Base-by-base conservation (phyloP, 2,329 filamentous ascomycete genomes). In the Talaromyces sp. region DNA sequence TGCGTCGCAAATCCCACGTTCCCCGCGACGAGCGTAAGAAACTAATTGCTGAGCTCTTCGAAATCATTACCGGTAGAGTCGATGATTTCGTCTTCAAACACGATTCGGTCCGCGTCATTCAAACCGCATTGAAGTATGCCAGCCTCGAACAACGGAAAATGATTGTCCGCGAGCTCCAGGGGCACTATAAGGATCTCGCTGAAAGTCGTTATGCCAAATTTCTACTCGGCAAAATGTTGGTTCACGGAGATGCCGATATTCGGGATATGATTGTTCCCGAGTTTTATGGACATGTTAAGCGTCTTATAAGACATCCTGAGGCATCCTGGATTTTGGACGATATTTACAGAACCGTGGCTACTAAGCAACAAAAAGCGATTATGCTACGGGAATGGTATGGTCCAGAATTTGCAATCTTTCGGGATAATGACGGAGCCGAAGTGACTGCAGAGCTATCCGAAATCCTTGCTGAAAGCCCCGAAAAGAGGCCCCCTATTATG, bases 191-290 rank as follows among this genome's bases (percentile, higher is more conserved):
- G 43, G 84, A 89, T 65, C 79, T 99, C 64, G 91, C 92, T 2
- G 92, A 97, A 80, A 96, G 92, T 77, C 89, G 89, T 73, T 99
- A 99, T 70, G 93, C 93, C 68, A 99, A 99, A 77, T 99, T 97
- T 74, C 75, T 99, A 68, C 91, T 99, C 61, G 94, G 91, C 65
- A 99, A 99, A 77, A 81, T 99, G 68, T 83, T 99, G 63, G 89
- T 95, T n/a, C 89, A 96, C 70, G 91, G 91, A 61, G 91, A 97
- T 70, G 80, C 85, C 40, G 89, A 93, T 73, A 91, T 95, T 63
- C 84, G 91, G 67, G 89, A 96, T 70, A 77, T 95, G 64, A 89
- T 99, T 67, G 86, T 99, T 11, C 88, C 90, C 43, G 92, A 99
- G 73, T 97, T 99, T 76, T 97, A 94, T 73, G 92, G 94, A 59